Percentiles rank a stretch among this genome's conserved stretches.
phyloP scores from a whole-genome alignment of 2,329 filamentous ascomycete genomes.

The Sporothrix protearum region DNA sequence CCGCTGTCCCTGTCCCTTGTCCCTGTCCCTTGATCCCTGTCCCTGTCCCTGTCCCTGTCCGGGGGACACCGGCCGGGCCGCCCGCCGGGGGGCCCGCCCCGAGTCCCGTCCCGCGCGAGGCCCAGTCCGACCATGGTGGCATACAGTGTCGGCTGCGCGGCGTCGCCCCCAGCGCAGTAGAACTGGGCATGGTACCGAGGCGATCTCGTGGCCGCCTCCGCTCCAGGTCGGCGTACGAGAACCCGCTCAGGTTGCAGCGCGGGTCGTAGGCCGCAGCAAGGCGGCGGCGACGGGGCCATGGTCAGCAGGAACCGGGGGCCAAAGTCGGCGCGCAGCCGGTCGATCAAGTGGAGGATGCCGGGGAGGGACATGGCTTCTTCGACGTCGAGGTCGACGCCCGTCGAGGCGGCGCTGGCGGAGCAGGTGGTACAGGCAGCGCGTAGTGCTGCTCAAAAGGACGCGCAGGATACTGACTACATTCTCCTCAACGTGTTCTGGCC shows the following conservation, averaged over 20 bases:
- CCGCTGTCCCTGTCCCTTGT: too few relatives aligned
- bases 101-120: slow-evolving; percentile 63
- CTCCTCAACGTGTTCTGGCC: too few relatives aligned
- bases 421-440: slow-evolving; percentile 56
- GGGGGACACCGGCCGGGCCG: too few relatives aligned
- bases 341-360: slow-evolving; percentile 61
- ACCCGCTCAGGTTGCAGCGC: slow-evolving; percentile 67
- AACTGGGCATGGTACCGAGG: slow-evolving; percentile 83
- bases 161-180: slow-evolving; percentile 78
- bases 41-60: too few relatives aligned
- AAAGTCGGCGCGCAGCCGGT: slow-evolving; percentile 63
- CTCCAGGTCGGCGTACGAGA: slow-evolving; percentile 70
- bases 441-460: slow-evolving; percentile 78
- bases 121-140: slow-evolving; percentile 50
- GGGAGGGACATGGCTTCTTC: slow-evolving; percentile 68
- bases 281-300: slow-evolving; percentile 72
- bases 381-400: slow-evolving; percentile 69
- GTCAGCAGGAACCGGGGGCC: slow-evolving; percentile 68
- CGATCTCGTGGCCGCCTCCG: slow-evolving; percentile 59
- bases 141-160: slow-evolving; percentile 50
- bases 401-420: slow-evolving; percentile 57
- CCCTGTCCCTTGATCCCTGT: too few relatives aligned
- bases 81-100: slow-evolving; percentile 59
- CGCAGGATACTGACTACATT: too few relatives aligned
- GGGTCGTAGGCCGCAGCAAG: slow-evolving; percentile 53